phyloP scores from a whole-genome alignment of 2,329 filamentous ascomycete species.

The Botryotinia globosa region DNA sequence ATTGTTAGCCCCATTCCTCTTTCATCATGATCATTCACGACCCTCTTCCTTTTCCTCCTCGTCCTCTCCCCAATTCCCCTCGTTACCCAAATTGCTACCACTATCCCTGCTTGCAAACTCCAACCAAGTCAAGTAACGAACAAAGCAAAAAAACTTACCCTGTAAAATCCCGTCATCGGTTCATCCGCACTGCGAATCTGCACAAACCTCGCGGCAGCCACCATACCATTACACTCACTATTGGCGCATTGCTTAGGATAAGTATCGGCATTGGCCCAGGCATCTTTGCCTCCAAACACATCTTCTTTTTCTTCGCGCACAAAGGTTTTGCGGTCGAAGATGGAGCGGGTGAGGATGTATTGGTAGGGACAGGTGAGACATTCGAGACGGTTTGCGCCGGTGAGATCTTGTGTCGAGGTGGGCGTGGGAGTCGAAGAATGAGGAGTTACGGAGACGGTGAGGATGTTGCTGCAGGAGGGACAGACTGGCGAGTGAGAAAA shows the following conservation, averaged over 20 bases:
- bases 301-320: slow-evolving; percentile 85
- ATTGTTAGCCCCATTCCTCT: not conserved
- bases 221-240: slow-evolving; percentile 73
- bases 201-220: slow-evolving; percentile 93
- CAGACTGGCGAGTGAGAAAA: slow-evolving; percentile 57
- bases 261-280: slow-evolving; percentile 91
- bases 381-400: slow-evolving; percentile 72
- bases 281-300: slow-evolving; percentile 82
- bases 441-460: slow-evolving; percentile 59
- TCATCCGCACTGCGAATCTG: slow-evolving; percentile 98
- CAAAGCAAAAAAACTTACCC: slow-evolving; percentile 50
- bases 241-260: slow-evolving; percentile 77
- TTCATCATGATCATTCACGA: slow-evolving; percentile 13
- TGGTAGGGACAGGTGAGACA: slow-evolving; percentile 95
- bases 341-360: slow-evolving; percentile 75
- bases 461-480: slow-evolving; percentile 78
- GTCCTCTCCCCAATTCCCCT: not conserved
- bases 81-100: not conserved
- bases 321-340: slow-evolving; percentile 73
- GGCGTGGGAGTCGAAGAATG: slow-evolving; percentile 22
- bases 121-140: not conserved
- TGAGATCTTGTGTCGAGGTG: slow-evolving; percentile 33
- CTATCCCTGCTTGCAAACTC: not conserved
- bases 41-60: not conserved
- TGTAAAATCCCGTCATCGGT: slow-evolving; percentile 96